Base-by-base conservation (phyloP, 2,329 filamentous ascomycete species). In the Cryphonectria parasitica region DNA sequence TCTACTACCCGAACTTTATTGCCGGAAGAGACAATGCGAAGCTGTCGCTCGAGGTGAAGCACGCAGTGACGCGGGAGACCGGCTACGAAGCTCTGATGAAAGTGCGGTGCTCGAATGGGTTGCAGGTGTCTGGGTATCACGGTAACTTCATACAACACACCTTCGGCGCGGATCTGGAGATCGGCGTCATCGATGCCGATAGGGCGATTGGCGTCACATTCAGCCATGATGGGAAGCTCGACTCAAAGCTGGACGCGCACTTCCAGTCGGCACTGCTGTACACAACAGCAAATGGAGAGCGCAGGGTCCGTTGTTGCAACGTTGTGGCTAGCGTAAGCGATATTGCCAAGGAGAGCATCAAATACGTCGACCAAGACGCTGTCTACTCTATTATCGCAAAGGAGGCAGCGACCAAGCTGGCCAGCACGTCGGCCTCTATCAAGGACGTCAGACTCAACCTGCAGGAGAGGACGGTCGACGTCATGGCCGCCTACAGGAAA, bases 51-150 rank as follows among this genome's bases (percentile, higher is more conserved):
- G 96, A 99, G 82, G 90, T 99, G 74, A 89, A 90, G 75, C 95
- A 98, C 77, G 90, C 93, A 0, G 89, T 98, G 41, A 94, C 90
- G 2, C 88, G 96, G 73, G 95, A 98, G 80, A 97, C 95, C 63
- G 96, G 96, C 31, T 98, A 93, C 83, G 95, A 98, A 81, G 94
- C 94, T 28, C 84, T 99, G 75, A 97, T 99, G 93, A 99, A 99
- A 85, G 95, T 99, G 70, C 92, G 96, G 73, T 99, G 96, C 83
- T 98, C 95, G 25, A 99, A 97, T 76, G 96, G 96, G 25, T 85
- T 99, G 67, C 96, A 99, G 79, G 92, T 99, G 22, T 90, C 93
- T 22, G 89, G 90, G n/a, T 99, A 99, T 78, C 94, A 97, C 77
- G 96, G 96, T 75, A 97, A 97, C 82, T 99, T 98, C 78, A 88